A percentile compares a stretch with the other conserved stretches of the same genome.
Conservation (phyloP, 441 rosid genomes). For the Kokia cookei region DNA sequence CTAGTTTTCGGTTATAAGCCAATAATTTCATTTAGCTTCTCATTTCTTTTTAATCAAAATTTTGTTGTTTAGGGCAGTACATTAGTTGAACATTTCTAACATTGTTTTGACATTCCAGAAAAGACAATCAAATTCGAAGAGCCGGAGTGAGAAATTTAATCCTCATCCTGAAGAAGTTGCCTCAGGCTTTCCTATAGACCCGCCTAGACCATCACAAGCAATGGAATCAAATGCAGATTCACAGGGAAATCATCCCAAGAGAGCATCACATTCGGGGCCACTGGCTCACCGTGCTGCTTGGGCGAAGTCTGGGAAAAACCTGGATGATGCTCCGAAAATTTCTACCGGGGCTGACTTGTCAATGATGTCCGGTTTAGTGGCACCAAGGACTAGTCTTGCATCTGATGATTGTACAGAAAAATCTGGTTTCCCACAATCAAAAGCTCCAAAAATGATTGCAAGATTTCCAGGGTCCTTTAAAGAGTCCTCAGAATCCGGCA, state of each 20-base stretch:
- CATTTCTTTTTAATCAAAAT: neutral
- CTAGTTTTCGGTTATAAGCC: neutral
- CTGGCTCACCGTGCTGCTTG: slow-evolving; percentile 71
- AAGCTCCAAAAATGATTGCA: slow-evolving; percentile 55
- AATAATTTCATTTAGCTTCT: neutral
- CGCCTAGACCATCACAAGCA: slow-evolving; percentile 86
- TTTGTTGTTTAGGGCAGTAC: neutral
- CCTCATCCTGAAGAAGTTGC: slow-evolving; percentile 97
- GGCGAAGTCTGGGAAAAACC: slow-evolving; percentile 54
- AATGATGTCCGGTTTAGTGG: slow-evolving; percentile 43
- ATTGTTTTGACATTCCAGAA: slow-evolving; percentile 39
- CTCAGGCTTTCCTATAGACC: slow-evolving; percentile 96
- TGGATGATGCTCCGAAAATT: slow-evolving; percentile 59
- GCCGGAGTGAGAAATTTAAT: slow-evolving; percentile 94
- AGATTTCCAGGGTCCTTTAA: slow-evolving; percentile 92
- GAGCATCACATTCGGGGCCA: slow-evolving; percentile 95
- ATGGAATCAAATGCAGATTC: slow-evolving; percentile 50
- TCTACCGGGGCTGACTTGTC: slow-evolving; percentile 57
- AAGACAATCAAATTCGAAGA: slow-evolving; percentile 70
- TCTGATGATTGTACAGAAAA: slow-evolving; percentile 46
- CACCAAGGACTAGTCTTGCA: slow-evolving; percentile 49
- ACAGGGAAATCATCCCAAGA: slow-evolving; percentile 57
- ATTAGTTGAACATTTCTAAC: neutral
- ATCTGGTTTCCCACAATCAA: slow-evolving; percentile 37
- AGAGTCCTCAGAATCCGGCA: slow-evolving; percentile 60